Evolutionary conservation across 768 basidiomycete genomes (phyloP).

Genomic region (Daedaleopsis sinensis): DNA sequence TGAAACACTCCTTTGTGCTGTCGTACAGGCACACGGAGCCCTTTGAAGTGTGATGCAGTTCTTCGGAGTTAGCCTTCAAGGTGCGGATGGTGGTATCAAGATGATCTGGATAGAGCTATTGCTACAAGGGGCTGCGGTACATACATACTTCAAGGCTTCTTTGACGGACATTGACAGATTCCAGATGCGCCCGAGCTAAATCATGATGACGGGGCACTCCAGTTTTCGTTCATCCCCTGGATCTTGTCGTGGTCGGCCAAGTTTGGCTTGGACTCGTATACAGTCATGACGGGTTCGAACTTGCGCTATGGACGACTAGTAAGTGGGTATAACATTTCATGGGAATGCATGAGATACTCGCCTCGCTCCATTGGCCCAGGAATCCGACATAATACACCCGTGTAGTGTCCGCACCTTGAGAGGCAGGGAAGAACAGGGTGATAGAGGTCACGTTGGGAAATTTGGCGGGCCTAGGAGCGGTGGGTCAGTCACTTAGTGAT

Average conservation of each 20-base stretch:
- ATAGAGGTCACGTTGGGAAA: slow-evolving; percentile 82
- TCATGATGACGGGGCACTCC: slow-evolving; percentile 28
- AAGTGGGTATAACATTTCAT: not conserved
- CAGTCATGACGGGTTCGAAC: slow-evolving; percentile 74
- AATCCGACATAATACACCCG: slow-evolving; percentile 87
- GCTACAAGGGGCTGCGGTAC: not conserved
- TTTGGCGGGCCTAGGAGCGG: slow-evolving; percentile 67
- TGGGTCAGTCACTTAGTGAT: not conserved
- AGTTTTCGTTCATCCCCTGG: slow-evolving; percentile 70
- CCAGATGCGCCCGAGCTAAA: not conserved
- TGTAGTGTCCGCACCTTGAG: slow-evolving; percentile 77
- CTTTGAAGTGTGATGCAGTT: too few species aligned
- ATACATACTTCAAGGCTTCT: not conserved
- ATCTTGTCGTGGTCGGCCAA: slow-evolving; percentile 88
- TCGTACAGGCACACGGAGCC: too few species aligned
- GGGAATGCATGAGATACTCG: slow-evolving; percentile 31
- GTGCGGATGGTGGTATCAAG: not conserved
- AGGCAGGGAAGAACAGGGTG: slow-evolving; percentile 81
- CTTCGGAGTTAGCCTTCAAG: too few species aligned
- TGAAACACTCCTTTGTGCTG: too few species aligned
- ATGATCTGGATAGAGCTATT: not conserved
- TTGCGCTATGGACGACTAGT: slow-evolving; percentile 56
- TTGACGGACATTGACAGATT: too few species aligned
- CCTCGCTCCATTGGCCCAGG: slow-evolving; percentile 80
- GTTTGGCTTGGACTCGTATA: slow-evolving; percentile 89